A percentile compares a stretch with the other conserved stretches of the same genome.
These are phyloP conservation scores for Neurospora tetrasperma DNA, from an alignment of 495 filamentous ascomycete genomes.

Conservation along the genomic window DNA sequence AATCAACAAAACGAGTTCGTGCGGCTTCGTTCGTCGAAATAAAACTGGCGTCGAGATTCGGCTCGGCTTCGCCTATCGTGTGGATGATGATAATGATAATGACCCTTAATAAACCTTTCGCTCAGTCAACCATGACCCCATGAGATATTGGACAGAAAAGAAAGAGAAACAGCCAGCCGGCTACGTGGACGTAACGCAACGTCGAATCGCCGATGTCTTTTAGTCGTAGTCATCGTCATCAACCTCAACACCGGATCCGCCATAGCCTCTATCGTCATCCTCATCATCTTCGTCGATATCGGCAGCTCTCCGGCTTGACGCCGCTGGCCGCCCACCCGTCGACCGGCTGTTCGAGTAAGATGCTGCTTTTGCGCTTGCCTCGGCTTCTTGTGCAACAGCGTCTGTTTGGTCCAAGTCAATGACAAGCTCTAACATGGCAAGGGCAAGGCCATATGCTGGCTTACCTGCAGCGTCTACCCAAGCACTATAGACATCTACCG, in stretches of 20 bases:
- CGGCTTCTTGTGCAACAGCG: constrained; percentile 33
- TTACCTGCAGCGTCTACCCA: constrained; percentile 97
- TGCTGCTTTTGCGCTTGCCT: constrained; percentile 3
- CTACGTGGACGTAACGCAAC: background rate
- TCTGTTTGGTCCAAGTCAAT: constrained; percentile 22
- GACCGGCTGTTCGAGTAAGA: background rate
- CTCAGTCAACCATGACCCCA: background rate
- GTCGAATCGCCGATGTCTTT: background rate
- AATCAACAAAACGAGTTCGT: background rate
- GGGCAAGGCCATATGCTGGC: constrained; percentile 12
- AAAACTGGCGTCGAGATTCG: background rate
- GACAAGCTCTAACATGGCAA: constrained; percentile 18
- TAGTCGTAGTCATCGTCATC: constrained; percentile 37
- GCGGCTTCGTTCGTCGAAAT: background rate
- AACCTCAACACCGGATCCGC: constrained; percentile 29
- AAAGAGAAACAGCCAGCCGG: background rate
- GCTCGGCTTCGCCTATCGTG: background rate
- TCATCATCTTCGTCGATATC: constrained; percentile 37
- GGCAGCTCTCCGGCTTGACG: constrained; percentile 16
- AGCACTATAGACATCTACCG: constrained; percentile 93
- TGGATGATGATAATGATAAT: background rate
- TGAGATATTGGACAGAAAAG: background rate
- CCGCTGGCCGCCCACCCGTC: constrained; percentile 7
- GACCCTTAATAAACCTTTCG: background rate
- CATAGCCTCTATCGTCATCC: constrained; percentile 35